Conservation (phyloP, 139 green algal species). For the Chlamydomonas schloesseri region DNA sequence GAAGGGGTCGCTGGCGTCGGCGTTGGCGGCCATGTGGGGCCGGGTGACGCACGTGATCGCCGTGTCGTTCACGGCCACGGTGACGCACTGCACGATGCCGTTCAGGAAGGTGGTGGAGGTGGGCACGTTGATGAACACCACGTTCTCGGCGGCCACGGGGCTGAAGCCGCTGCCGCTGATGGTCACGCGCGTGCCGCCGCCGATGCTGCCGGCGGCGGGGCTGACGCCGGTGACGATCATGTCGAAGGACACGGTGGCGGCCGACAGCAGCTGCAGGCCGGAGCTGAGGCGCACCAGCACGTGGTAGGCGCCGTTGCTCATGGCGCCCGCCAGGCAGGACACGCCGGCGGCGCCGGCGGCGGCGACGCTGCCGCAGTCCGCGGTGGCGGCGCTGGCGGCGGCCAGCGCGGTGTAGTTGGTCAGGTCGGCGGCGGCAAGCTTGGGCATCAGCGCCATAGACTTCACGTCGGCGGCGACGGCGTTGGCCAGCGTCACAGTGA, state of each 20-base stretch:
- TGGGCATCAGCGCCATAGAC: neutral
- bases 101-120: constrained; percentile 51
- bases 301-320: constrained; percentile 37
- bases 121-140: constrained; percentile 44
- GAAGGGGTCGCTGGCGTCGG: constrained; percentile 33
- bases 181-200: constrained; percentile 40
- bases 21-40: constrained; percentile 30
- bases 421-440: neutral
- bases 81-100: constrained; percentile 36
- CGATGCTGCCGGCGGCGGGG: constrained; percentile 44
- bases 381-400: neutral
- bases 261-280: constrained; percentile 26
- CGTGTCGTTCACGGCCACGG: neutral
- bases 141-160: neutral
- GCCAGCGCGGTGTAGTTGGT: neutral
- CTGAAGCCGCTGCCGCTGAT: constrained; percentile 54
- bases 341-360: neutral
- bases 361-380: neutral
- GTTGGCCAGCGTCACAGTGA: neutral
- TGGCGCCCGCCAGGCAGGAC: neutral
- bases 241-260: constrained; percentile 2
- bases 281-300: constrained; percentile 14
- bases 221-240: constrained; percentile 28
- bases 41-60: constrained; percentile 26
- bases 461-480: neutral